These are phyloP conservation scores for Domatiomyces globalis DNA, from an alignment of 2,329 filamentous ascomycete genomes.

Conservation along the genomic window DNA sequence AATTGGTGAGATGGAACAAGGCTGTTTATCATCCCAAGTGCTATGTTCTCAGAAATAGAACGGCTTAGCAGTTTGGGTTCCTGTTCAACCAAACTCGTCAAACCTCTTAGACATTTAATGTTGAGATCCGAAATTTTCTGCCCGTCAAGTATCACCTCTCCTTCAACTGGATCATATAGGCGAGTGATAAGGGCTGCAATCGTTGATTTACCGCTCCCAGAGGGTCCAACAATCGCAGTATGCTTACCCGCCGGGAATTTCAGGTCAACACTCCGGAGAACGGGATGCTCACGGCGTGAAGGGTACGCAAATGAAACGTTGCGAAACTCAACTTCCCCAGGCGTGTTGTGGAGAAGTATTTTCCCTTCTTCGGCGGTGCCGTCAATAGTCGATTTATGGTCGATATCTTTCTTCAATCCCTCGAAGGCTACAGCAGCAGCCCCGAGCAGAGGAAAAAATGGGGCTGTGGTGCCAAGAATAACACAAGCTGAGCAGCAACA, in stretches of 20 bases:
- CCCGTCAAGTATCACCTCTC: slow-evolving; percentile 22
- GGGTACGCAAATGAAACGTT: slow-evolving; percentile 25
- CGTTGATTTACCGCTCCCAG: slow-evolving; percentile 41
- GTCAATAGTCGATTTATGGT: slow-evolving; percentile 36
- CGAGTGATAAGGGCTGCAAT: slow-evolving; percentile 25
- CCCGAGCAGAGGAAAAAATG: slow-evolving; percentile 36
- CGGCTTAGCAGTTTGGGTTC: slow-evolving; percentile 38
- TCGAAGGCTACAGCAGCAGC: slow-evolving; percentile 39
- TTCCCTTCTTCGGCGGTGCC: slow-evolving; percentile 7
- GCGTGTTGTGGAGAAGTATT: slow-evolving; percentile 3
- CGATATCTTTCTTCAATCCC: slow-evolving; percentile 45
- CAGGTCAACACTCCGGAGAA: slow-evolving; percentile 23
- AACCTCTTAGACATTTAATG: slow-evolving; percentile 23
- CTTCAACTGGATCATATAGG: slow-evolving; percentile 25
- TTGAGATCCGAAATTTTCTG: slow-evolving; percentile 23
- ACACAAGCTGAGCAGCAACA: too few species aligned
- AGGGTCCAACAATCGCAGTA: slow-evolving; percentile 35
- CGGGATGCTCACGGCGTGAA: slow-evolving; percentile 23
- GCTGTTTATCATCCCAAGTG: slow-evolving; percentile 34
- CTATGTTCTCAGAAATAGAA: slow-evolving; percentile 41
- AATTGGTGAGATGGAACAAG: slow-evolving; percentile 17
- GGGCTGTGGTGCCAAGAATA: slow-evolving; percentile 33
- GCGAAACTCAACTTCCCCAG: slow-evolving; percentile 22
- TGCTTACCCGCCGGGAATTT: slow-evolving; percentile 24
- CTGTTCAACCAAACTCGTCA: slow-evolving; percentile 34